Evolutionary conservation across 2,329 filamentous ascomycete genomes (phyloP).

Genomic region (Neofusicoccum sp.): DNA sequence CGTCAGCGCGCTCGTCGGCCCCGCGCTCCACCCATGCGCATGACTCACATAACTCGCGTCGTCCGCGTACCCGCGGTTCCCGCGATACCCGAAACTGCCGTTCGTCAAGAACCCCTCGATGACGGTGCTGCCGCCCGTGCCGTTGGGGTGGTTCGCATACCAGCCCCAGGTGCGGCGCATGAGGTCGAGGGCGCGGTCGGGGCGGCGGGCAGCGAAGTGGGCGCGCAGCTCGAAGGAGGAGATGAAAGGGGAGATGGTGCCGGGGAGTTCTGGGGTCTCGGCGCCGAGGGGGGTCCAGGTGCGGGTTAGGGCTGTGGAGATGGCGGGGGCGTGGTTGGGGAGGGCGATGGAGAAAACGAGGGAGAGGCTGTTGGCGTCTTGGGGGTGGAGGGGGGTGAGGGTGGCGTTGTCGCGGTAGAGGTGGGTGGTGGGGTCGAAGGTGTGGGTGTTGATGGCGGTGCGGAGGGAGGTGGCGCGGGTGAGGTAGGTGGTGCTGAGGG

Average conservation of each 20-base stretch:
- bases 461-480: slow-evolving; percentile 28
- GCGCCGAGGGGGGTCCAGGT: slow-evolving; percentile 62
- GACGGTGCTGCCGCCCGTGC: slow-evolving; percentile 60
- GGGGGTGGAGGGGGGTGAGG: slow-evolving; percentile 51
- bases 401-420: slow-evolving; percentile 45
- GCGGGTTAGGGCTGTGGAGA: slow-evolving; percentile 49
- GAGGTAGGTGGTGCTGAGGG: slow-evolving; percentile 27
- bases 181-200: slow-evolving; percentile 57
- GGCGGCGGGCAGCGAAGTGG: slow-evolving; percentile 53
- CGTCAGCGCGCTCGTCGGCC: slow-evolving; percentile 35
- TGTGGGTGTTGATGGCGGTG: slow-evolving; percentile 31
- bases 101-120: slow-evolving; percentile 62
- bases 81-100: slow-evolving; percentile 61
- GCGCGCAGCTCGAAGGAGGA: slow-evolving; percentile 62
- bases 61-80: slow-evolving; percentile 54
- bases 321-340: slow-evolving; percentile 52
- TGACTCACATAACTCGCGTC: slow-evolving; percentile 46
- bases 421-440: slow-evolving; percentile 31
- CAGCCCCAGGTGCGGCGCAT: slow-evolving; percentile 62
- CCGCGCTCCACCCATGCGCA: slow-evolving; percentile 47
- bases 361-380: slow-evolving; percentile 49
- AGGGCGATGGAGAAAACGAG: slow-evolving; percentile 29
- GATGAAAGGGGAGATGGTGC: slow-evolving; percentile 62
- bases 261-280: slow-evolving; percentile 58
- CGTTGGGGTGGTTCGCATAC: slow-evolving; percentile 60